A percentile compares a stretch with the other conserved stretches of the same genome.
Conservation (phyloP, 805 yeast genomes). For the Metschnikowia shivogae region DNA sequence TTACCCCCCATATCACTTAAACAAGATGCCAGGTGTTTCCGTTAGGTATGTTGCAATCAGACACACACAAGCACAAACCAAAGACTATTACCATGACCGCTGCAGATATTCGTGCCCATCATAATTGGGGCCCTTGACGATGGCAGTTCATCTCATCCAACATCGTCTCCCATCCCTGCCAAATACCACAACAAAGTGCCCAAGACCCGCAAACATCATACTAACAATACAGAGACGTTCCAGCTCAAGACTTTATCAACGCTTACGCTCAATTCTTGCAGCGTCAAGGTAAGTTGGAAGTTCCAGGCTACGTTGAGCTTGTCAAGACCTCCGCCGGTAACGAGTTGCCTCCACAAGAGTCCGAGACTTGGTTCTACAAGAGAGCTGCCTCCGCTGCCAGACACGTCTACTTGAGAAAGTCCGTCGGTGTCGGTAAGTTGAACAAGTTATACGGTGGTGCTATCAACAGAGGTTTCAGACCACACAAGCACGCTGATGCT, state of each 20-base stretch:
- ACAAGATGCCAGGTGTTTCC: constrained; percentile 94
- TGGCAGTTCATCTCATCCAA: background rate
- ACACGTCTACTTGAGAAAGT: constrained; percentile 99
- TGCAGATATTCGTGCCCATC: background rate
- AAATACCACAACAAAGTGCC: background rate
- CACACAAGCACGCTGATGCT: constrained; percentile 97
- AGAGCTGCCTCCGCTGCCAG: constrained; percentile 99
- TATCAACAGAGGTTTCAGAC: constrained; percentile 97
- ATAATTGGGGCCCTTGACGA: background rate
- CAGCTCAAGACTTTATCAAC: constrained; percentile 99
- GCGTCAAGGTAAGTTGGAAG: constrained; percentile 99
- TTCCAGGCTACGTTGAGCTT: constrained; percentile 99
- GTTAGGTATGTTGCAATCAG: constrained; percentile 71
- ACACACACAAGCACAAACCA: background rate
- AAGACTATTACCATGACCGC: background rate
- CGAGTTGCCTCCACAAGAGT: constrained; percentile 99
- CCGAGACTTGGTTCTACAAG: constrained; percentile 99
- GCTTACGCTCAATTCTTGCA: constrained; percentile 99
- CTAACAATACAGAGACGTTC: constrained; percentile 80
- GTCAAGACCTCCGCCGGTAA: constrained; percentile 99
- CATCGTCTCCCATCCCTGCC: background rate
- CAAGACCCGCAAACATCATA: background rate
- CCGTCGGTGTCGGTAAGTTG: constrained; percentile 98
- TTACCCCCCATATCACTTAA: constrained; percentile 18
- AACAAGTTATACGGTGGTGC: constrained; percentile 99